Evolutionary conservation across 208 protist species (phyloP), one percentile per base, ranked within the genome.

Genomic region (Acanthamoeba castellanii): DNA sequence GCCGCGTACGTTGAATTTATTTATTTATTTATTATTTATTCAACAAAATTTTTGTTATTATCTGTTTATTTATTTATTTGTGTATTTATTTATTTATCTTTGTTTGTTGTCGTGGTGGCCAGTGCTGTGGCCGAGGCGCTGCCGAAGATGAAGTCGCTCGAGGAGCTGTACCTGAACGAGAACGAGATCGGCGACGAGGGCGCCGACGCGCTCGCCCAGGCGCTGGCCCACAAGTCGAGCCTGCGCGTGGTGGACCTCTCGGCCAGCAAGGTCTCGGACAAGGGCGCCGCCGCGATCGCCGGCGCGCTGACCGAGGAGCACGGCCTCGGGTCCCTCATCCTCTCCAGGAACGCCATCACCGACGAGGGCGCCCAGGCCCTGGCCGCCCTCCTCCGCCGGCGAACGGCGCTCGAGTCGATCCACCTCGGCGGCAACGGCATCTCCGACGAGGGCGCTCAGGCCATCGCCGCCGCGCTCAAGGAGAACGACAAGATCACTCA

Each of bases 151-250:
- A 50, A 27, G n/a, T 50, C 78, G 50, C 78, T 87, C 14, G 50
- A 87, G 50, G 78, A 87, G 47, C 50, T 87, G 7, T 22, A 87
- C 78, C 78, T 87, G 7, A 87, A 57, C 78, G 47, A 87, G n/a
- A 87, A 87, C 78, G 78, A 87, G 32, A 59, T 87, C n/a, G 47
- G 50, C 42, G 78, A 87, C n/a, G 50, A 87, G 47, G 78, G 78
- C 7, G 50, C 50, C n/a, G 50, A 87, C 3, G 13, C 20, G 47
- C 78, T 87, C 78, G 34, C 78, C 4, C 47, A 87, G n/a, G 50
- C 47, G 37, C 78, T 87, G 5, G 50, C 42, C 27, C 22, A 30
- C 37, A 52, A 87, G 47, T 32, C 42, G 7, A 87, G 78, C 47
- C 78, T 87, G 22, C 78, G 50, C 20, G 25, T 87, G 27, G n/a